A percentile compares a stretch with the other conserved stretches of the same genome.
Evolutionary conservation across 495 filamentous ascomycete genomes (phyloP).

Genomic region (Geopyxis carbonaria): DNA sequence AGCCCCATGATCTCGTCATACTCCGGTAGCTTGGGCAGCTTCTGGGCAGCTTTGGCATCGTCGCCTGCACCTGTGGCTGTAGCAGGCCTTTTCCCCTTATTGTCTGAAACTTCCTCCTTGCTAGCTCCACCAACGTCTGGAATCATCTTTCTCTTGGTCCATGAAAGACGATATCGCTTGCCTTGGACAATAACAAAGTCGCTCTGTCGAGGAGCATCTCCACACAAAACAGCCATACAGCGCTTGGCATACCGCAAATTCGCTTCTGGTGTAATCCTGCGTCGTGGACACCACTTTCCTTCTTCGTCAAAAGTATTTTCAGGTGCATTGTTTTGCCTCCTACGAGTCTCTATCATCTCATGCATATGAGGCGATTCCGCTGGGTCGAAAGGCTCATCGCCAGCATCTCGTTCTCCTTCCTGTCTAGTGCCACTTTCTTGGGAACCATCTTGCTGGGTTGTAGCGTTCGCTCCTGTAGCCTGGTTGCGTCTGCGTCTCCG

Average conservation of each 20-base stretch:
- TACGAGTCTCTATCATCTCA: not conserved
- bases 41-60: no score
- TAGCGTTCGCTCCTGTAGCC: not conserved
- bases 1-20: no score
- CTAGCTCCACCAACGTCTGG: slow-evolving; percentile 14
- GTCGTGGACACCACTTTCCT: slow-evolving; percentile 36
- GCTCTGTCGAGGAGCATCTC: slow-evolving; percentile 19
- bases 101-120: no score
- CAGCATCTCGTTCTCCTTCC: not conserved
- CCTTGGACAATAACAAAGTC: slow-evolving; percentile 22
- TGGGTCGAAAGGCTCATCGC: not conserved
- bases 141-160: slow-evolving; percentile 17
- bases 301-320: slow-evolving; percentile 10
- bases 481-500: slow-evolving; percentile 29
- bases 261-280: slow-evolving; percentile 32
- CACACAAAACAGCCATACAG: slow-evolving; percentile 34
- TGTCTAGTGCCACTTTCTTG: not conserved
- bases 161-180: slow-evolving; percentile 15
- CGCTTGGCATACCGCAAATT: slow-evolving; percentile 37
- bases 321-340: slow-evolving; percentile 23
- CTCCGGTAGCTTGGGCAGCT: no score
- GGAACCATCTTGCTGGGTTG: not conserved
- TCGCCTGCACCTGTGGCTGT: no score
- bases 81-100: no score
- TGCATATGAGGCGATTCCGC: not conserved